A percentile compares a stretch with the other conserved stretches of the same genome.
Evolutionary conservation across 768 basidiomycete genomes (phyloP).

Genomic region (Leucocoprinus birnbaumii): DNA sequence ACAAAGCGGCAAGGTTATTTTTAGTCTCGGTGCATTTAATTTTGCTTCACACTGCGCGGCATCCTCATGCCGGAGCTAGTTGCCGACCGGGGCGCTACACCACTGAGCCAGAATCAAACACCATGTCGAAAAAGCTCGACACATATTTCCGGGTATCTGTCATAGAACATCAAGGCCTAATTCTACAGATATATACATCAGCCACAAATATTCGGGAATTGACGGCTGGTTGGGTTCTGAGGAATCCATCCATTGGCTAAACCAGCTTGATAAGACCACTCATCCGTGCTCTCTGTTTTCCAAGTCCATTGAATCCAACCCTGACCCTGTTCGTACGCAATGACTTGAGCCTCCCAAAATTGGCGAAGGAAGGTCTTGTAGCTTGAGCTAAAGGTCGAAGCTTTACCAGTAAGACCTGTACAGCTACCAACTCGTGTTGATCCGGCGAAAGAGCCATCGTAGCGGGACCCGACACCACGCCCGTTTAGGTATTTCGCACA

Average conservation of each 20-base stretch:
- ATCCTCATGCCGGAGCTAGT: no score
- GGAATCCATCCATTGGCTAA: conserved; percentile 86
- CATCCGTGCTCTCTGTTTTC: conserved; percentile 81
- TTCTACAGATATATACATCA: conserved; percentile 15
- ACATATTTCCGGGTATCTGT: no score
- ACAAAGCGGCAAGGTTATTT: no score
- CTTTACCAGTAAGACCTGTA: conserved; percentile 63
- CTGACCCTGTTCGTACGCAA: conserved; percentile 59
- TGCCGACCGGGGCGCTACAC: no score
- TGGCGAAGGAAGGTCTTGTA: conserved; percentile 82
- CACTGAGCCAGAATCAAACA: no score
- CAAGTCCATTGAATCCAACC: conserved; percentile 85
- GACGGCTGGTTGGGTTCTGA: conserved; percentile 35
- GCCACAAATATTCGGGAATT: conserved; percentile 64
- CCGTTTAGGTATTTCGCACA: conserved; percentile 83
- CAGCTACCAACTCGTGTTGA: conserved; percentile 64
- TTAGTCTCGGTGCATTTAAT: no score
- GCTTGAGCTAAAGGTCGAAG: conserved; percentile 61
- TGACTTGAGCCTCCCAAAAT: conserved; percentile 85
- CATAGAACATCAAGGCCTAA: no score
- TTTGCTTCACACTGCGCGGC: no score
- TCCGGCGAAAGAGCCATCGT: conserved; percentile 52
- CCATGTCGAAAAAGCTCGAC: no score
- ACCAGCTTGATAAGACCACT: conserved; percentile 88
- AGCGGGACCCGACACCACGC: conserved; percentile 62